phyloP scores from a whole-genome alignment of 1,139 yeast genomes.

The Pichia sp. region DNA sequence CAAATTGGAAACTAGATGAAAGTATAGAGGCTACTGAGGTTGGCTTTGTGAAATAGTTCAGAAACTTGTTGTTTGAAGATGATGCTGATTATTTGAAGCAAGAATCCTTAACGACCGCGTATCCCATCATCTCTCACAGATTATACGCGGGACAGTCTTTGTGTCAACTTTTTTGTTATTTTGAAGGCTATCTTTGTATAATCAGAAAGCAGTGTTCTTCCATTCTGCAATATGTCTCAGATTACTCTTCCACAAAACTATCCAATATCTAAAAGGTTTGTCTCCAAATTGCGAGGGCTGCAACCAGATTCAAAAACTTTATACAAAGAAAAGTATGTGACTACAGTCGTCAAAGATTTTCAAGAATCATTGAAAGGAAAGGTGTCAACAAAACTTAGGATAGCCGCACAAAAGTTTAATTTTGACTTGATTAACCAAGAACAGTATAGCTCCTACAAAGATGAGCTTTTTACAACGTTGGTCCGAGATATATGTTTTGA shows the following conservation, averaged over 20 bases:
- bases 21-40: too few relatives aligned
- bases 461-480: conserved; percentile 7
- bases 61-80: too few relatives aligned
- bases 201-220: too few relatives aligned
- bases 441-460: conserved; percentile 12
- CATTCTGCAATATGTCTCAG: conserved; percentile 1
- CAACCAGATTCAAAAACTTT: conserved; percentile 8
- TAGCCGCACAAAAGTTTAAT: conserved; percentile 10
- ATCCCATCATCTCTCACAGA: too few relatives aligned
- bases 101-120: too few relatives aligned
- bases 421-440: conserved; percentile 12
- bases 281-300: conserved; percentile 8
- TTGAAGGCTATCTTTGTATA: too few relatives aligned
- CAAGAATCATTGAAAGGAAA: conserved; percentile 13
- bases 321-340: conserved; percentile 8
- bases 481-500: conserved; percentile 1
- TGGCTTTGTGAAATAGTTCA: too few relatives aligned
- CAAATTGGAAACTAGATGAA: too few relatives aligned
- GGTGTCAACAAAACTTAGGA: conserved; percentile 14
- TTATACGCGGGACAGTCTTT: too few relatives aligned
- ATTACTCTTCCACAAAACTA: conserved; percentile 19
- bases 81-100: too few relatives aligned
- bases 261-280: conserved; percentile 17
- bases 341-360: conserved; percentile 8
- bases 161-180: too few relatives aligned